Evolutionary conservation across 192 early-diverging fungal genomes (phyloP).

Genomic region (Backusella macrospora): DNA sequence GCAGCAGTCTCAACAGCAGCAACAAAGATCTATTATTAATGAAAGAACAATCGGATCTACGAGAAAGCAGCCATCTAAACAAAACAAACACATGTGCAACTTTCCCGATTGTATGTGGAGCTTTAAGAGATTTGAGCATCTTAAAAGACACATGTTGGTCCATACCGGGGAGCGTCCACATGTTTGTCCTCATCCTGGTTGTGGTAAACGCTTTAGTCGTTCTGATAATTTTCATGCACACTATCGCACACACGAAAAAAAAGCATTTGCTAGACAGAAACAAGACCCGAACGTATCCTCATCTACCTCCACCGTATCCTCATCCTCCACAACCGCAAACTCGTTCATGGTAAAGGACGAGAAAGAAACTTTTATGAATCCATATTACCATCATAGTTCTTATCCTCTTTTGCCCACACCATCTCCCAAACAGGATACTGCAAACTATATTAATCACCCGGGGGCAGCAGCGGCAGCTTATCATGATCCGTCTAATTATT

Average conservation of each 20-base stretch:
- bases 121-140: slow-evolving; percentile 82
- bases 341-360: slow-evolving; percentile 21
- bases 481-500: not conserved
- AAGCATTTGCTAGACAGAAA: slow-evolving; percentile 43
- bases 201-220: slow-evolving; percentile 80
- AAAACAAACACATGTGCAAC: slow-evolving; percentile 48
- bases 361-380: slow-evolving; percentile 14
- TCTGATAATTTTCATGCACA: slow-evolving; percentile 80
- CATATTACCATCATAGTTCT: slow-evolving; percentile 9
- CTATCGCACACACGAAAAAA: slow-evolving; percentile 72
- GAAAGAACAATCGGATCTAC: slow-evolving; percentile 17
- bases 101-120: slow-evolving; percentile 52
- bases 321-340: not conserved
- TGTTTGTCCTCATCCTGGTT: slow-evolving; percentile 68
- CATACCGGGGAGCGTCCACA: slow-evolving; percentile 78
- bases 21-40: not conserved
- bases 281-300: slow-evolving; percentile 12
- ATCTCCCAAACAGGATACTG: not conserved
- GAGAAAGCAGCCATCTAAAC: slow-evolving; percentile 29
- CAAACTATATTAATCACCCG: not conserved
- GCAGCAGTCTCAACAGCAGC: not conserved
- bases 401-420: slow-evolving; percentile 21
- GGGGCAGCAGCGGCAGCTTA: not conserved
- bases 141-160: slow-evolving; percentile 78
- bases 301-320: not conserved